Conservation (phyloP, 73 alveolate genomes). For the Stentor roeselii region DNA sequence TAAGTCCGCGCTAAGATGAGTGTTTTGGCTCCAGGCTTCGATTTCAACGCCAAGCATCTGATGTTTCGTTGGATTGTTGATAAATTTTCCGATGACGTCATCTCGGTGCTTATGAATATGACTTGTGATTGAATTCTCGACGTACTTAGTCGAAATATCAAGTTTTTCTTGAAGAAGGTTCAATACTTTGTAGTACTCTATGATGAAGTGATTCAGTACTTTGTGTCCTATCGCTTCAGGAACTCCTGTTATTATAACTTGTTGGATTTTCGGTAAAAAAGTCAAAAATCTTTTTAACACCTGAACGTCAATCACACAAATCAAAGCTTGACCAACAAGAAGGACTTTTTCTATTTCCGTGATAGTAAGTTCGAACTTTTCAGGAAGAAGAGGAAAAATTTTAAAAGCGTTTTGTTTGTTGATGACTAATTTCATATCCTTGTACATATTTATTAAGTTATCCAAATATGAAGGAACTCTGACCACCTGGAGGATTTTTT, state of each 20-base stretch:
- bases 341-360: neutral
- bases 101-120: neutral
- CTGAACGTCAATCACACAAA: neutral
- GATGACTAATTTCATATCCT: neutral
- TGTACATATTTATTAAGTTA: neutral
- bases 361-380: neutral
- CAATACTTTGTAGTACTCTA: neutral
- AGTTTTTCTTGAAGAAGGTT: neutral
- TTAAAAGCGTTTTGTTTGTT: neutral
- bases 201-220: neutral
- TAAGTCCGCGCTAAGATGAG: neutral
- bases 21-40: neutral
- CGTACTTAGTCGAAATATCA: neutral
- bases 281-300: neutral
- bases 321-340: neutral
- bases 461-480: slow-evolving; percentile 14
- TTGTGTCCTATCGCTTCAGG: neutral
- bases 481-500: slow-evolving; percentile 13
- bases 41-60: neutral
- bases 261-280: neutral
- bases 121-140: neutral
- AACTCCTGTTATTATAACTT: neutral
- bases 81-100: neutral
- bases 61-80: neutral
- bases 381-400: neutral